Base-by-base conservation (phyloP, 306 rosid genomes). In the Quercus agrifolia region DNA sequence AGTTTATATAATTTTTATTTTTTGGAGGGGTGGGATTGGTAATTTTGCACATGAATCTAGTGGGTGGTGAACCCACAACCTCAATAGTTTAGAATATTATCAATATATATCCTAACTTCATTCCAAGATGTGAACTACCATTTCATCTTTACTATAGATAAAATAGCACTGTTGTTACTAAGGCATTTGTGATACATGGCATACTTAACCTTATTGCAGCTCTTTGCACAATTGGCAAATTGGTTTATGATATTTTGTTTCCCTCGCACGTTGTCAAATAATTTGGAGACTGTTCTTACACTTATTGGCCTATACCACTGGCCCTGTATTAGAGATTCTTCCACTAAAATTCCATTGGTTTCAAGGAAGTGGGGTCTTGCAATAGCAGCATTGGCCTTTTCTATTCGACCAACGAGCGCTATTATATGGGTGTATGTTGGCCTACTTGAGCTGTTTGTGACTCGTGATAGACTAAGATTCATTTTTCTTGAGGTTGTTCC, bases 401-500 rank as follows among this genome's bases (percentile, higher is more conserved):
- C 91, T 41, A 62, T 95, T 67, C 90, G 99, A 64, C 98, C 99
- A 83, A 95, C 99, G 33, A 93, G 94, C 82, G 96, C 92, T 23
- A 84, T 90, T 75, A 83, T 86, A 74, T 95, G 99, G 99, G 81
- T 93, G 30, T 95, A 91, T 80, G 88, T 95, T 78, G 93, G 94
- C 56, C 75, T 91, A 59, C 85, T 90, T 55, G 96, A 93, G 92
- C 93, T 95, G 80, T 80, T 78, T 58, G 71, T 78, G 54, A 61
- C 93, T 18, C 81, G 15, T 74, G 81, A 93, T 69, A 87, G 75
- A 83, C 80, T 88, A 58, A 86, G 75, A 74, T 90, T 93, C 81
- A 52, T 93, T 25, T 87, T 88, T 80, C 87, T 86, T 6, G 98
- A 95, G 90, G 94, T 91, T 46, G 94, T 85, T 80, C 94, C 98